Evolutionary conservation across 306 rosid genomes (phyloP), one percentile per base, ranked within the genome.

Genomic region (Malus sylvestris): DNA sequence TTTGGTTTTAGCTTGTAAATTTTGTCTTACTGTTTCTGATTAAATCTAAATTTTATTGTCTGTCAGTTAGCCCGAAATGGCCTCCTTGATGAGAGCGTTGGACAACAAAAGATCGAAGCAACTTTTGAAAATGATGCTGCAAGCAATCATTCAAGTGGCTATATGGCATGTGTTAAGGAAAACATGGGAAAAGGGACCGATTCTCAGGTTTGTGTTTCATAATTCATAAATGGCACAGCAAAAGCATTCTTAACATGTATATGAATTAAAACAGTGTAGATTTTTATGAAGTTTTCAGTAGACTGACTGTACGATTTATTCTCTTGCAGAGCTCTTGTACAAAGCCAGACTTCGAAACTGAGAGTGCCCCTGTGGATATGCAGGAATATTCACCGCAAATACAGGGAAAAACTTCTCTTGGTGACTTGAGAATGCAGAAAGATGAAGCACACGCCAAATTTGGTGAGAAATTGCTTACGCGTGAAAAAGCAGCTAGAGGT

Each of bases 281-380:
- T 27, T 74, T 23, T 3, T 44, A 58, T 71, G 74, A 82, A 67
- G 68, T 85, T 87, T 81, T 46, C 72, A 65, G 27, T 77, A 67
- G 60, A 70, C 59, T 42, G 73, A 77, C 82, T 83, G 67, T 33
- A 59, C 85, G 77, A 79, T 88, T 85, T 67, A 77, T 87, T 81
- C 64, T 85, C 84, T 78, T 81, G 88, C 93, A 92, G 98, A 96
- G 97, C 88, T 92, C 99, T 73, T 92, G 91, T 85, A 91, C 98
- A 19, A 96, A 83, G 89, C 97, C 95, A 51, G 97, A 87, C 63
- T 74, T 91, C 73, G 98, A 92, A 76, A 84, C 81, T 80, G 96
- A 93, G 83, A 87, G 87, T 82, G 80, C 79, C 75, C 85, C 67
- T 9, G 59, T 66, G 25, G 87, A 86, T 16, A n/a, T 74, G 76